A percentile compares a stretch with the other conserved stretches of the same genome.
These are phyloP conservation scores for Phytophthora europaea DNA, from an alignment of 352 stramenopile species.

Conservation along the genomic window DNA sequence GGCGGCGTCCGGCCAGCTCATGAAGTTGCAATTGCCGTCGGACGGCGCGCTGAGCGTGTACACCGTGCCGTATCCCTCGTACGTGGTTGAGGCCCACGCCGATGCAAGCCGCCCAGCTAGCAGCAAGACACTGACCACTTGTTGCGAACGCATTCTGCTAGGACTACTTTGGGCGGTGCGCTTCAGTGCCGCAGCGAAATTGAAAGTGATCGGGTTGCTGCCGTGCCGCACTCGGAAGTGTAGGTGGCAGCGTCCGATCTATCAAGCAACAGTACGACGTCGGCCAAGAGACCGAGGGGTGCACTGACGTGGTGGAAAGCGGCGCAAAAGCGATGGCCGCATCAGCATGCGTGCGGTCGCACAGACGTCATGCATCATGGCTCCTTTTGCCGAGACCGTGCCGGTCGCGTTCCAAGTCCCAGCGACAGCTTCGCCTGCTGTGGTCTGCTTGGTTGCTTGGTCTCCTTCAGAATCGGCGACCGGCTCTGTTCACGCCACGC, in stretches of 20 bases:
- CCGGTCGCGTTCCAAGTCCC: slow-evolving; percentile 11
- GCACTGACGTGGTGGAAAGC: slow-evolving; percentile 30
- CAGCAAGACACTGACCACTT: slow-evolving; percentile 22
- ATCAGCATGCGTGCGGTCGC: slow-evolving; percentile 16
- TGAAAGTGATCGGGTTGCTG: slow-evolving; percentile 23
- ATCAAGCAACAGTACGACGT: slow-evolving; percentile 1
- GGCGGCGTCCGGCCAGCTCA: slow-evolving; percentile 39
- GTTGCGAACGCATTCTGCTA: slow-evolving; percentile 15
- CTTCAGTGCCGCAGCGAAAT: slow-evolving; percentile 13
- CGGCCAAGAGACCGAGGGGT: slow-evolving; percentile 21
- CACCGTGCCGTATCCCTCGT: slow-evolving; percentile 31
- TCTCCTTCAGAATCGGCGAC: slow-evolving; percentile 35
- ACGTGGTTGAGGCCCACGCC: slow-evolving; percentile 8
- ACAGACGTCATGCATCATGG: slow-evolving; percentile 18
- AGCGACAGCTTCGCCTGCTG: neutral
- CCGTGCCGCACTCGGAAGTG: slow-evolving; percentile 15
- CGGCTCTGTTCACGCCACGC: slow-evolving; percentile 27
- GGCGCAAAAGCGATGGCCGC: slow-evolving; percentile 20
- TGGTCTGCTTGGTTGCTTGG: slow-evolving; percentile 22
- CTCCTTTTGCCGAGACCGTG: neutral
- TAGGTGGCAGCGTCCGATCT: slow-evolving; percentile 19
- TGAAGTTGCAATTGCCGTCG: slow-evolving; percentile 60
- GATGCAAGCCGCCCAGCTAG: neutral
- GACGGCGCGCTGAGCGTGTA: slow-evolving; percentile 44
- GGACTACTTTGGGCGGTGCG: neutral